Conservation (phyloP, 768 basidiomycete genomes). For the Tricholoma matsutake region DNA sequence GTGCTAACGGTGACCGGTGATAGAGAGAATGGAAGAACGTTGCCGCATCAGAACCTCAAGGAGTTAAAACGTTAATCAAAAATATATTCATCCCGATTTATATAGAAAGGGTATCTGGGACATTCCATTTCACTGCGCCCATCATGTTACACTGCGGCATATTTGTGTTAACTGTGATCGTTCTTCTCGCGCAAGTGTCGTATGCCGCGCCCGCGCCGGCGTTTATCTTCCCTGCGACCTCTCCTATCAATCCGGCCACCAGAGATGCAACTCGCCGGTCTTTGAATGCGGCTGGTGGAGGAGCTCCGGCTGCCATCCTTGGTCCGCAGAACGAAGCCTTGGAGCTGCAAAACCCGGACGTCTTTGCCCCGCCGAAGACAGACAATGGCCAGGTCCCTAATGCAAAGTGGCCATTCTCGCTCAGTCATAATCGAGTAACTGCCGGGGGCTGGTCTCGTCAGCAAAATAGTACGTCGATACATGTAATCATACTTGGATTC, state of each 20-base stretch:
- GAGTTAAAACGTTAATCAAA: background rate
- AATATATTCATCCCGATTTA: background rate
- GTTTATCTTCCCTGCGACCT: background rate
- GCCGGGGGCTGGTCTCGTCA: slow-evolving; percentile 67
- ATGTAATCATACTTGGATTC: background rate
- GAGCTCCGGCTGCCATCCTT: slow-evolving; percentile 37
- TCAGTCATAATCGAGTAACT: slow-evolving; percentile 58
- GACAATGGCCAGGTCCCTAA: slow-evolving; percentile 56
- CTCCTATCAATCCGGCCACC: background rate
- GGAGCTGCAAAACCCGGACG: slow-evolving; percentile 55
- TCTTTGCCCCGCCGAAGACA: slow-evolving; percentile 59
- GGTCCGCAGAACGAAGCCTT: slow-evolving; percentile 57
- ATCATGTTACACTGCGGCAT: background rate
- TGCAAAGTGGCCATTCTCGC: slow-evolving; percentile 61
- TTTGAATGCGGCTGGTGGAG: slow-evolving; percentile 16
- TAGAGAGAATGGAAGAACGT: background rate
- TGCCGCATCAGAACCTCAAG: background rate
- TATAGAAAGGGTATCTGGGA: background rate
- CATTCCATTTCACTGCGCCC: background rate
- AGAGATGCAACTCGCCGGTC: slow-evolving; percentile 5
- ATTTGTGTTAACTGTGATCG: background rate
- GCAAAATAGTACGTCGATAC: slow-evolving; percentile 46
- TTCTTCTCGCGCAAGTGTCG: background rate
- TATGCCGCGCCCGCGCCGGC: slow-evolving; percentile 8
- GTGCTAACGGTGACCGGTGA: background rate